phyloP scores from a whole-genome alignment of 176 grass and related monocot species.

The Tillandsia leiboldiana region DNA sequence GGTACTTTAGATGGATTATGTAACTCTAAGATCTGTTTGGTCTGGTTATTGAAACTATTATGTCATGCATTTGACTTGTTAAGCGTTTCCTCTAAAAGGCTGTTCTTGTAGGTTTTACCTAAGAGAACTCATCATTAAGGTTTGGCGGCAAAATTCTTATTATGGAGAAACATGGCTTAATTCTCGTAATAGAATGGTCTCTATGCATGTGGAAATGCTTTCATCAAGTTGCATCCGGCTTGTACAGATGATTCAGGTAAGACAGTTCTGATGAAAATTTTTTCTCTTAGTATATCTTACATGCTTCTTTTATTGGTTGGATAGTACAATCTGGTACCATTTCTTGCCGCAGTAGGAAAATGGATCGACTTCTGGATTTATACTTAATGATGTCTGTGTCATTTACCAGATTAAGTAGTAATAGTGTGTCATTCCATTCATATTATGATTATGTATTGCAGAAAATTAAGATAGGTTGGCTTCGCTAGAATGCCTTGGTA shows the following conservation, averaged over 20 bases:
- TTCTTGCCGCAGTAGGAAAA: too few species aligned
- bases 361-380: too few species aligned
- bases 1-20: too few species aligned
- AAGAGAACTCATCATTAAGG: constrained; percentile 52
- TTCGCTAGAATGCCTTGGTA: too few species aligned
- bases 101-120: constrained; percentile 45
- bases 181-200: constrained; percentile 47
- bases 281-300: neutral
- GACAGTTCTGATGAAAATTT: neutral
- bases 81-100: neutral
- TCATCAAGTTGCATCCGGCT: constrained; percentile 52
- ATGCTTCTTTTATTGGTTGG: neutral
- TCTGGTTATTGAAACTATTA: constrained; percentile 9
- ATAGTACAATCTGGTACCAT: neutral
- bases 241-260: constrained; percentile 65
- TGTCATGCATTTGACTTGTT: neutral
- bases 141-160: constrained; percentile 32
- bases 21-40: neutral
- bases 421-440: too few species aligned
- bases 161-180: constrained; percentile 44
- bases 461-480: too few species aligned
- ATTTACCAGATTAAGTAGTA: too few species aligned
- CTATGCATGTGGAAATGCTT: constrained; percentile 46
- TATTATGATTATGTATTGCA: too few species aligned
- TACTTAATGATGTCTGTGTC: too few species aligned